These are phyloP conservation scores for Lophiostoma macrostomum DNA, from an alignment of 495 filamentous ascomycete species.

Conservation along the genomic window DNA sequence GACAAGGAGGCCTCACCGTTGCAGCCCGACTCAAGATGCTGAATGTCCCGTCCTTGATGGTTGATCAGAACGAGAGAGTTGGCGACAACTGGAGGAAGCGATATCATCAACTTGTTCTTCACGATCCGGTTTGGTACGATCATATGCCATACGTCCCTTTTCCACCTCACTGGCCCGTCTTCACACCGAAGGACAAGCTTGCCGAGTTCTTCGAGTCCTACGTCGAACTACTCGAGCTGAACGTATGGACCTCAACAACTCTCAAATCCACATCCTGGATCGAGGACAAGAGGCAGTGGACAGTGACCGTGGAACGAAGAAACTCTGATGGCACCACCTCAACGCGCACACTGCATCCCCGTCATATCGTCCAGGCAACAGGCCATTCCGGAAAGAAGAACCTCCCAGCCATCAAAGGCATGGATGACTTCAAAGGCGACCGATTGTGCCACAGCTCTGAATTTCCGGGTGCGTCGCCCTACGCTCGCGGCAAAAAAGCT, in stretches of 20 bases:
- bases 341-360: conserved; percentile 56
- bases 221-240: conserved; percentile 68
- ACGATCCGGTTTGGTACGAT: conserved; percentile 76
- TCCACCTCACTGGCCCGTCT: conserved; percentile 59
- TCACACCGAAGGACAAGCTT: conserved; percentile 70
- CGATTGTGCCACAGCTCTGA: conserved; percentile 67
- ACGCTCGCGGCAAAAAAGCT: conserved; percentile 62
- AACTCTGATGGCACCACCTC: conserved; percentile 48
- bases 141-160: conserved; percentile 73
- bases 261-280: conserved; percentile 54
- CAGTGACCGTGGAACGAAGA: conserved; percentile 51
- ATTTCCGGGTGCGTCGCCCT: conserved; percentile 42
- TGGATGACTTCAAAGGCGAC: conserved; percentile 57
- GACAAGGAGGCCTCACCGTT: conserved; percentile 58
- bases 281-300: conserved; percentile 57
- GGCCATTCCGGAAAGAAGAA: conserved; percentile 71
- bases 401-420: conserved; percentile 60
- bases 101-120: conserved; percentile 61
- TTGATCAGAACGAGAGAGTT: conserved; percentile 63
- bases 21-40: conserved; percentile 73
- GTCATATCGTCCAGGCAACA: conserved; percentile 67
- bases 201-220: conserved; percentile 77
- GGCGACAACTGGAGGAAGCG: conserved; percentile 80
- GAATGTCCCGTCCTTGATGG: conserved; percentile 58
- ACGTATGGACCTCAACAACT: conserved; percentile 65